Evolutionary conservation across 2,329 filamentous ascomycete species (phyloP).

Genomic region (Setomelanomma holmii): DNA sequence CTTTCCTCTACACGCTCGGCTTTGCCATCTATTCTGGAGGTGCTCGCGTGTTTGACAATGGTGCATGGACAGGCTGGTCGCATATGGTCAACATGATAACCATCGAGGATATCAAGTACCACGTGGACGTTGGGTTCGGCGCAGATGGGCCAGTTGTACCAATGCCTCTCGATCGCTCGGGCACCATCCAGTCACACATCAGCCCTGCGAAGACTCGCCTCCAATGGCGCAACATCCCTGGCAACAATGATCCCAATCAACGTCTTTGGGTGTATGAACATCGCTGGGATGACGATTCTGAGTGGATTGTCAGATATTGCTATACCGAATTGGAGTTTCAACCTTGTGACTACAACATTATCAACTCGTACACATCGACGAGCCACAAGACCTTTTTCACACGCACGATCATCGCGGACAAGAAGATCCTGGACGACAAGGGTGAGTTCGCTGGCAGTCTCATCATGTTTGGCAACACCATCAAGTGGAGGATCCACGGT

Average conservation of each 20-base stretch:
- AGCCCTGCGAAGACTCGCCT: conserved; percentile 40
- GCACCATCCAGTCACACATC: conserved; percentile 35
- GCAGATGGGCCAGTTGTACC: conserved; percentile 47
- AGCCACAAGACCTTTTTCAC: conserved; percentile 44
- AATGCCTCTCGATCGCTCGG: conserved; percentile 45
- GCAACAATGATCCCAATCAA: conserved; percentile 43
- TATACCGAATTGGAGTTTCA: conserved; percentile 60
- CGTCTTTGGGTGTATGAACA: conserved; percentile 56
- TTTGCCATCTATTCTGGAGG: conserved; percentile 54
- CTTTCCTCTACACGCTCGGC: conserved; percentile 60
- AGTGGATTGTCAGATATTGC: conserved; percentile 68
- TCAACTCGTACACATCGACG: conserved; percentile 47
- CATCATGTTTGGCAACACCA: conserved; percentile 52
- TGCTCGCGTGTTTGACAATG: conserved; percentile 47
- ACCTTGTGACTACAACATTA: conserved; percentile 38
- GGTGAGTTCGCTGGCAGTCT: conserved; percentile 48
- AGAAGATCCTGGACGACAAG: conserved; percentile 56
- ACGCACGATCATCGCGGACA: conserved; percentile 51
- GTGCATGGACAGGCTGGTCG: conserved; percentile 41
- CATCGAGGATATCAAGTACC: conserved; percentile 40
- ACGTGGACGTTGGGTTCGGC: conserved; percentile 56
- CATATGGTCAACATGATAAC: conserved; percentile 57
- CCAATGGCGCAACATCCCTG: conserved; percentile 43
- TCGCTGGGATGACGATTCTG: conserved; percentile 45
- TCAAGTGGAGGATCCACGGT: conserved; percentile 56